phyloP scores from a whole-genome alignment of 2,329 filamentous ascomycete species.

The Colletotrichum horii region DNA sequence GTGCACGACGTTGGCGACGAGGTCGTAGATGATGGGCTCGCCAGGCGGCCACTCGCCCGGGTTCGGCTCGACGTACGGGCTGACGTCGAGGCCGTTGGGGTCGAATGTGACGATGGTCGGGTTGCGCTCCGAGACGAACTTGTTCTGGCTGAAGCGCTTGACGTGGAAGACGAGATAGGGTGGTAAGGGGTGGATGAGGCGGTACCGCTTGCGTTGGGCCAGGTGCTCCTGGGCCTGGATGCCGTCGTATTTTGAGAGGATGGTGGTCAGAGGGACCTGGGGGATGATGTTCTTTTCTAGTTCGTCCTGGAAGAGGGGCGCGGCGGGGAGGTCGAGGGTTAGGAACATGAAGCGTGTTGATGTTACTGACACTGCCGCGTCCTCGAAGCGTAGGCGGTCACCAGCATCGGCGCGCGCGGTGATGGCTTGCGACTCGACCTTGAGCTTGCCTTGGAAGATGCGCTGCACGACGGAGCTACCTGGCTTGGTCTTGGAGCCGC shows the following conservation, averaged over 20 bases:
- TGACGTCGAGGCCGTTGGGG: conserved; percentile 80
- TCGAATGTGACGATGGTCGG: conserved; percentile 98
- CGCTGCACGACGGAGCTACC: conserved; percentile 86
- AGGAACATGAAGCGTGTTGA: conserved; percentile 86
- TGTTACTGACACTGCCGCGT: conserved; percentile 80
- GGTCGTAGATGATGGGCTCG: conserved; percentile 92
- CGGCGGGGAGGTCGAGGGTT: conserved; percentile 88
- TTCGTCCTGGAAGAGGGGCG: conserved; percentile 95
- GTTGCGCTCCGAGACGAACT: conserved; percentile 95
- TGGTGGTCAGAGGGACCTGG: conserved; percentile 80
- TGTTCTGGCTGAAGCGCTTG: conserved; percentile 96
- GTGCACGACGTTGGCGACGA: conserved; percentile 93
- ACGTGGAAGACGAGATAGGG: conserved; percentile 93
- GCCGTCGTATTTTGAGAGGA: conserved; percentile 94
- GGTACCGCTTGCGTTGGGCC: conserved; percentile 86
- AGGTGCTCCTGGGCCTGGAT: conserved; percentile 85
- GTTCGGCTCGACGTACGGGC: conserved; percentile 90
- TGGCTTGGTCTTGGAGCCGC: conserved; percentile 86
- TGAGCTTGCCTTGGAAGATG: conserved; percentile 91
- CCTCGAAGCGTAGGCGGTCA: conserved; percentile 91
- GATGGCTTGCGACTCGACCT: conserved; percentile 92
- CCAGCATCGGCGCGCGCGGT: conserved; percentile 87
- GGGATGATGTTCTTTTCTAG: conserved; percentile 96
- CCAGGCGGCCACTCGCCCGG: conserved; percentile 71
- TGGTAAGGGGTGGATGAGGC: conserved; percentile 87